phyloP scores from a whole-genome alignment of 2,329 filamentous ascomycete species.

The Hypoxylon sp. region DNA sequence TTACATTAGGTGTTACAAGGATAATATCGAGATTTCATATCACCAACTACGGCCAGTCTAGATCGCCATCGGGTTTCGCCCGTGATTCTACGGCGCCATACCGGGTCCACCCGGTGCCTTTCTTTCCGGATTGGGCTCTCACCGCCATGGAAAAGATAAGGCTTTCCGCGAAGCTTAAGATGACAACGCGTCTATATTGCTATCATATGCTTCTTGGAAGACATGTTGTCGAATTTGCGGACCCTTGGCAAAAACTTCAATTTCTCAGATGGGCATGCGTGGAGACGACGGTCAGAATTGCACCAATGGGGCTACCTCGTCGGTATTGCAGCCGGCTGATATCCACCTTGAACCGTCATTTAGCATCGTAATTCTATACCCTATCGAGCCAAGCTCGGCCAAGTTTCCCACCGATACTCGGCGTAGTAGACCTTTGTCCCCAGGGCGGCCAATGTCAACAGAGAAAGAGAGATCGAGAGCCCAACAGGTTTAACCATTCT shows the following conservation, averaged over 20 bases:
- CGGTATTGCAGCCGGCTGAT: constrained; percentile 40
- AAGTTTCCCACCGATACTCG: constrained; percentile 48
- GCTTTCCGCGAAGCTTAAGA: not conserved
- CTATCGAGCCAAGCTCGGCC: constrained; percentile 42
- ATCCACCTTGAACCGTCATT: constrained; percentile 35
- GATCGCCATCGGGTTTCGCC: constrained; percentile 16
- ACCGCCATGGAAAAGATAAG: constrained; percentile 29
- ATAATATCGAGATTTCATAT: constrained; percentile 20
- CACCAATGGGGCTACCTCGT: constrained; percentile 35
- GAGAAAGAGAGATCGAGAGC: constrained; percentile 26
- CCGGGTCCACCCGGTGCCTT: not conserved
- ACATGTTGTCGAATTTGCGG: constrained; percentile 12
- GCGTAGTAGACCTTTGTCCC: constrained; percentile 28
- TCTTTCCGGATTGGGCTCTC: constrained; percentile 32
- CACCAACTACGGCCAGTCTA: constrained; percentile 11
- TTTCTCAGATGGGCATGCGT: constrained; percentile 28
- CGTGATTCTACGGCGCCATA: constrained; percentile 7
- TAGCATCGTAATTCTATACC: constrained; percentile 36
- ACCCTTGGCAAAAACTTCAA: constrained; percentile 35
- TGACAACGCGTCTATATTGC: not conserved
- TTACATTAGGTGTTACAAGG: constrained; percentile 2
- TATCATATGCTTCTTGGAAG: constrained; percentile 11
- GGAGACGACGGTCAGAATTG: constrained; percentile 21
- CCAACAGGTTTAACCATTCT: constrained; percentile 22
- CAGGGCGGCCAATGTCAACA: constrained; percentile 31